phyloP scores from a whole-genome alignment of 2,329 filamentous ascomycete species.

The Colletotrichum theobromicola region DNA sequence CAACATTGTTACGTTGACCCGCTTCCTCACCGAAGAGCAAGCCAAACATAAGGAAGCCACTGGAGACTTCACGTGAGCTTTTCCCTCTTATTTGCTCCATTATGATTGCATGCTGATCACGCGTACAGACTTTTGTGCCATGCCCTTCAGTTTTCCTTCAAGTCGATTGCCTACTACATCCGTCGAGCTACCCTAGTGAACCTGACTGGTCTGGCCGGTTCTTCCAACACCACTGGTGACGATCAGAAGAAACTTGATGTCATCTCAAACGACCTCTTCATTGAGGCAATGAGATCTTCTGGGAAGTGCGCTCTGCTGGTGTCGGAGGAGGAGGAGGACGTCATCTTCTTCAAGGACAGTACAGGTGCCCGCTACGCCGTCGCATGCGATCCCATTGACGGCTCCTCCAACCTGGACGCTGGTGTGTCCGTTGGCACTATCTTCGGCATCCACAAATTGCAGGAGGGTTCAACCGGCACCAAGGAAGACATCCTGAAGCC shows the following conservation, averaged over 20 bases:
- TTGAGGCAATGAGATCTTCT: constrained; percentile 91
- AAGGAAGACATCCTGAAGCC: constrained; percentile 89
- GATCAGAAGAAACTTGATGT: constrained; percentile 99
- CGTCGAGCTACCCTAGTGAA: constrained; percentile 94
- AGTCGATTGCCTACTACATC: constrained; percentile 99
- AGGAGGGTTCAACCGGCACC: constrained; percentile 74
- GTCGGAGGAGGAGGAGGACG: constrained; percentile 96
- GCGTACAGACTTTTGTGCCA: constrained; percentile 83
- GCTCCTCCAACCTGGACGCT: constrained; percentile 95
- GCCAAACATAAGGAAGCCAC: constrained; percentile 91
- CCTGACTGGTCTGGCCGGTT: constrained; percentile 91
- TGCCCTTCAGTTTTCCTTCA: constrained; percentile 98
- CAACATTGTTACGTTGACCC: constrained; percentile 92
- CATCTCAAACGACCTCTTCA: constrained; percentile 97
- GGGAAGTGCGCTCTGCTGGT: constrained; percentile 90
- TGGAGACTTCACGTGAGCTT: constrained; percentile 92
- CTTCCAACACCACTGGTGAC: constrained; percentile 93
- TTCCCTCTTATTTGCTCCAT: background rate
- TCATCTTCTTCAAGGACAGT: constrained; percentile 84
- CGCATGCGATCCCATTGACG: constrained; percentile 97
- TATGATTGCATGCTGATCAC: background rate
- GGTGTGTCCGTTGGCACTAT: constrained; percentile 98
- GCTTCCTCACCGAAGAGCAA: constrained; percentile 97
- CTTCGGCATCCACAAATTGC: constrained; percentile 91
- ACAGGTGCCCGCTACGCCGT: constrained; percentile 87